A percentile compares a stretch with the other conserved stretches of the same genome.
Conservation (phyloP, 1,139 yeast species). For the Kodamaea plutei region DNA sequence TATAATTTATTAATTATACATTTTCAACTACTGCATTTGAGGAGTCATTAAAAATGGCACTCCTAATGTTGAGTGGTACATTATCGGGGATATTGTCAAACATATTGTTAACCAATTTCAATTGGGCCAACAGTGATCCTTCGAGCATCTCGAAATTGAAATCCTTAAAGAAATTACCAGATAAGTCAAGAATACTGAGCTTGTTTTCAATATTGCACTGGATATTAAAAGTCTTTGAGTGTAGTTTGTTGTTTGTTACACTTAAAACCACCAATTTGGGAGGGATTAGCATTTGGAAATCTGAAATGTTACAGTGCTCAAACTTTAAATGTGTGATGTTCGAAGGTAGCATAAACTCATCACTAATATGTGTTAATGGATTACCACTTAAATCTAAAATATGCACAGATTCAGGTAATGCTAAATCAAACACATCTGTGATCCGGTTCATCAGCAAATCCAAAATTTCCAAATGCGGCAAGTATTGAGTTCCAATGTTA, state of each 20-base stretch:
- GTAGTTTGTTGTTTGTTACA: conserved; percentile 11
- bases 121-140: conserved; percentile 6
- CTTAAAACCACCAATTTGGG: conserved; percentile 5
- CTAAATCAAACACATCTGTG: conserved; percentile 2
- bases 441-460: conserved; percentile 9
- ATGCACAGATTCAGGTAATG: conserved; percentile 4
- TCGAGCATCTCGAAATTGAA: conserved; percentile 7
- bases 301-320: conserved; percentile 9
- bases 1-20: too few species aligned
- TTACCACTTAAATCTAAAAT: conserved; percentile 9
- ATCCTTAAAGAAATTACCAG: conserved; percentile 12
- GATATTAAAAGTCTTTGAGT: conserved; percentile 9
- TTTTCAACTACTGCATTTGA: conserved; percentile 9
- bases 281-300: conserved; percentile 6
- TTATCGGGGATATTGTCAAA: conserved; percentile 10
- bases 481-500: background rate
- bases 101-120: conserved; percentile 11
- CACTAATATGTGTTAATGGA: conserved; percentile 4
- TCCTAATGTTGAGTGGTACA: conserved; percentile 6
- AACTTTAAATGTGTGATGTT: conserved; percentile 6
- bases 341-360: conserved; percentile 7
- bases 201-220: background rate
- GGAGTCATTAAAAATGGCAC: conserved; percentile 11
- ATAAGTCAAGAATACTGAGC: conserved; percentile 8
- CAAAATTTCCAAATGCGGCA: conserved; percentile 4